These are phyloP conservation scores for Trametes hirsuta DNA, from an alignment of 1,284 basidiomycete genomes.

Conservation along the genomic window DNA sequence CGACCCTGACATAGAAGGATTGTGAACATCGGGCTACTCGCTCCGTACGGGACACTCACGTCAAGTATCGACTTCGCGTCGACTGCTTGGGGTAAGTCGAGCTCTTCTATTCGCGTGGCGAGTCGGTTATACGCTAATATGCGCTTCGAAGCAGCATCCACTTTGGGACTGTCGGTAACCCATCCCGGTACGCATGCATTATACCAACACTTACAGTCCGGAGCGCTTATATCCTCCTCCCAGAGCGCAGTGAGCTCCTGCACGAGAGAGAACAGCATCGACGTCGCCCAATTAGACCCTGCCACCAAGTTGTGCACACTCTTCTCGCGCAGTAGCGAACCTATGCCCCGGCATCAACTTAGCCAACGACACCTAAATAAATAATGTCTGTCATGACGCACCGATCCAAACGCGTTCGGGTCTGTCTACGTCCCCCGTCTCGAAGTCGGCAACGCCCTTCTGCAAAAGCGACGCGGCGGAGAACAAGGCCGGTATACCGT, in stretches of 20 bases:
- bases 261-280: slow-evolving; percentile 76
- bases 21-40: neutral
- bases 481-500: slow-evolving; percentile 76
- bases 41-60: slow-evolving; percentile 46
- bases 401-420: slow-evolving; percentile 63
- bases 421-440: slow-evolving; percentile 20
- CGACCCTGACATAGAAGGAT: slow-evolving; percentile 58
- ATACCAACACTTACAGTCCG: slow-evolving; percentile 49
- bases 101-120: slow-evolving; percentile 58
- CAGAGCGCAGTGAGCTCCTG: slow-evolving; percentile 70
- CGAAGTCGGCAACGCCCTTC: slow-evolving; percentile 40
- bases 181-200: neutral
- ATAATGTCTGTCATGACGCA: slow-evolving; percentile 33
- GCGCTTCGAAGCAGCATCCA: slow-evolving; percentile 44
- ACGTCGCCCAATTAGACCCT: slow-evolving; percentile 72
- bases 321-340: slow-evolving; percentile 68
- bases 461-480: slow-evolving; percentile 53
- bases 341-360: slow-evolving; percentile 37
- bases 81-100: slow-evolving; percentile 62
- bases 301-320: slow-evolving; percentile 64
- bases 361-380: neutral
- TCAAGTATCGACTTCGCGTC: slow-evolving; percentile 77
- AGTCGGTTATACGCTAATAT: slow-evolving; percentile 73
- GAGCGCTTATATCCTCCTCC: slow-evolving; percentile 41
- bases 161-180: slow-evolving; percentile 1